A percentile compares a stretch with the other conserved stretches of the same genome.
Evolutionary conservation across 2,329 filamentous ascomycete species (phyloP).

Genomic region (Cadophora sp.): DNA sequence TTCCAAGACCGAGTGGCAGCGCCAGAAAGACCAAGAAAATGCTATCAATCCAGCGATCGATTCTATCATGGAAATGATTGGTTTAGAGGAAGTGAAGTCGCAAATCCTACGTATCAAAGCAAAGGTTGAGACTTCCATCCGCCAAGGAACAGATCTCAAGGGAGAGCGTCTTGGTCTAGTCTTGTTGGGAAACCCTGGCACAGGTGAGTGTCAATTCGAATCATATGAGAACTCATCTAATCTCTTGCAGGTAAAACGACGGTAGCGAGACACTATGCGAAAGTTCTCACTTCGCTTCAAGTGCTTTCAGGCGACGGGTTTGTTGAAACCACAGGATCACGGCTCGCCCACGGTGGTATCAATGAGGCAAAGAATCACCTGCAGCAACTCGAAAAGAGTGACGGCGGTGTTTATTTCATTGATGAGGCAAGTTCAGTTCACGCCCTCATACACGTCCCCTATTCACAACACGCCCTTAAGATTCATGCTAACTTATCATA

Average conservation of each 20-base stretch:
- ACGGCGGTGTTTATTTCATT: slow-evolving; percentile 77
- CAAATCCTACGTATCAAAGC: slow-evolving; percentile 68
- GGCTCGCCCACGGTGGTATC: slow-evolving; percentile 68
- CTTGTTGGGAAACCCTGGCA: slow-evolving; percentile 77
- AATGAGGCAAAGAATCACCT: slow-evolving; percentile 62
- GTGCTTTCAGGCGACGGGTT: slow-evolving; percentile 67
- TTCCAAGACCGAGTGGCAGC: slow-evolving; percentile 64
- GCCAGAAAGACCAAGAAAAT: slow-evolving; percentile 60
- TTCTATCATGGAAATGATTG: slow-evolving; percentile 72
- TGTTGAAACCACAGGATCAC: slow-evolving; percentile 71
- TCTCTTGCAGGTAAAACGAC: slow-evolving; percentile 76
- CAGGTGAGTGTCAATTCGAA: slow-evolving; percentile 54
- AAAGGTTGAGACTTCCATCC: slow-evolving; percentile 63
- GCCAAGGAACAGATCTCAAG: slow-evolving; percentile 62
- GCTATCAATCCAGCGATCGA: slow-evolving; percentile 63
- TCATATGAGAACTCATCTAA: slow-evolving; percentile 14
- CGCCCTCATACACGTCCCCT: background rate
- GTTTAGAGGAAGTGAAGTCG: slow-evolving; percentile 72
- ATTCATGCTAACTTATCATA: background rate
- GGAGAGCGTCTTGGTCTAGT: slow-evolving; percentile 67
- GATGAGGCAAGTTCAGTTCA: slow-evolving; percentile 52
- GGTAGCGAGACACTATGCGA: slow-evolving; percentile 72
- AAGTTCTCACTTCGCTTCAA: slow-evolving; percentile 67
- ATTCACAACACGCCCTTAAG: background rate
- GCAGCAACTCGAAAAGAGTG: slow-evolving; percentile 63